Evolutionary conservation across 2,329 filamentous ascomycete species (phyloP), one percentile per base, ranked within the genome.

Genomic region (Byssothecium circinans): DNA sequence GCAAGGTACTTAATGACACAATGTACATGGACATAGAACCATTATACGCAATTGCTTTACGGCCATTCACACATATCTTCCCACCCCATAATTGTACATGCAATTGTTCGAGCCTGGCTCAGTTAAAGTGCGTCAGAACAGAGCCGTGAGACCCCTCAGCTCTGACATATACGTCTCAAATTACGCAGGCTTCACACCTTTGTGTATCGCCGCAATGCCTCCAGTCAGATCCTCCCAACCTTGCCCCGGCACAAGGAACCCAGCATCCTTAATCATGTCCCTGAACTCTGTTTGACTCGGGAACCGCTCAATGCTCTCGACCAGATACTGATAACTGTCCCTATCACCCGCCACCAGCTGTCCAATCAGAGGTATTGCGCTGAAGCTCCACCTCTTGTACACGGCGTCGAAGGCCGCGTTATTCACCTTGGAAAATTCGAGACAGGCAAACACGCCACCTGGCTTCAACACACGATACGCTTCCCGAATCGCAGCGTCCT

Each of bases 261-360:
- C 92, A 2, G 89, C 92, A 20, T 86, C 82, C 57, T 81, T 72
- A 64, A 95, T 94, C 88, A 95, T 91, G 27, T 83, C 80, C 56
- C 86, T 81, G 67, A 95, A 99, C 57, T 89, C 84, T 43, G 84
- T 80, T 76, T 99, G 95, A 58, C 78, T 86, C 0, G 94, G 95
- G 69, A 97, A 97, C 39, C 82, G 79, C 74, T 96, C 91, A 71
- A 99, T 99, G 72, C 91, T 96, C 79, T 99, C 94, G 8, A 99
- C 94, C 8, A 99, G 79, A 74, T 99, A 99, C 78, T 99, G 94
- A 73, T 99, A 99, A 69, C 90, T 96, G 65, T 95, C 92, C 47
- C 92, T 80, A 69, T 99, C 95, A 6, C 89, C 90, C 1, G 94
- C 92, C 14, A 99, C 91, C 51, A 99, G 68, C 75, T 99, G 92